A percentile compares a stretch with the other conserved stretches of the same genome.
These are phyloP conservation scores for Pelargonium citronellum DNA, from an alignment of 441 rosid genomes.

Conservation along the genomic window DNA sequence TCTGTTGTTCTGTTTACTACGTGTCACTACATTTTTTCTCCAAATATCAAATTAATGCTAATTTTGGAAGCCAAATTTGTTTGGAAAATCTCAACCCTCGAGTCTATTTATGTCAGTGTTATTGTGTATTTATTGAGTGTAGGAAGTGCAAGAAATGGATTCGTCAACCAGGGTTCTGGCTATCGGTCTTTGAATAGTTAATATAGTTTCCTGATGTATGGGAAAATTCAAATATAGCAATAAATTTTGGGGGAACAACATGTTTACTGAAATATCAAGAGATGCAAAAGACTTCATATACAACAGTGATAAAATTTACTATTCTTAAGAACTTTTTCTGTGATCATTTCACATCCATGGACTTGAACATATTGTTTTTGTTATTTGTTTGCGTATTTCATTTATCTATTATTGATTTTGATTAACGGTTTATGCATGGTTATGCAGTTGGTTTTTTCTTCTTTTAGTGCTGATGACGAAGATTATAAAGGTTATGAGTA, in stretches of 20 bases:
- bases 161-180: background rate
- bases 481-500: conserved; percentile 90
- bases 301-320: background rate
- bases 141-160: background rate
- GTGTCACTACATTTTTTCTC: background rate
- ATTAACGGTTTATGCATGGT: conserved; percentile 6
- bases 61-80: background rate
- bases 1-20: background rate
- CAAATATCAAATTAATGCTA: background rate
- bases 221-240: background rate
- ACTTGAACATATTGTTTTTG: background rate
- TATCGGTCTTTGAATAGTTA: conserved; percentile 3
- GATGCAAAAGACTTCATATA: background rate
- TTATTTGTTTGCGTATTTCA: background rate
- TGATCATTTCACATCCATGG: background rate
- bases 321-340: background rate
- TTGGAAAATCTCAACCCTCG: conserved; percentile 3
- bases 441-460: conserved; percentile 77
- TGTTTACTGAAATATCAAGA: background rate
- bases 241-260: background rate
- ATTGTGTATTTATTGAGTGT: background rate
- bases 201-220: background rate
- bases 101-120: background rate
- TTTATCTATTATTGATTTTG: background rate
- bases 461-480: conserved; percentile 77